Evolutionary conservation across 1,284 basidiomycete genomes (phyloP).

Genomic region (Leccinum solheimii): DNA sequence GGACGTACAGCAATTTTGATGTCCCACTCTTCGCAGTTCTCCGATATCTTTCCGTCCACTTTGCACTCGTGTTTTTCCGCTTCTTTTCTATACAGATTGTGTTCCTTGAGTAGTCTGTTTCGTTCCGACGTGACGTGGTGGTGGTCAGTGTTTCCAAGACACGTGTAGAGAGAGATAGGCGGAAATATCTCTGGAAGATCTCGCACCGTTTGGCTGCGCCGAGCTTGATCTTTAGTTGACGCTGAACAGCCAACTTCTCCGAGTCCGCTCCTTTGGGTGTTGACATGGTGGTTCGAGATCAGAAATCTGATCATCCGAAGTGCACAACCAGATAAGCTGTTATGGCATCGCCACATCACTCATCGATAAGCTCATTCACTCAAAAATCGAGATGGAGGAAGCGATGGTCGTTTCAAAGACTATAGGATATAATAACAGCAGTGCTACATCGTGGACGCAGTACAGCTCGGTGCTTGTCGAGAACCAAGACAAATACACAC

Average conservation of each 20-base stretch:
- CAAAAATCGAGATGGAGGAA: background rate
- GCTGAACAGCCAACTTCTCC: constrained; percentile 43
- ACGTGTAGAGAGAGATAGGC: constrained; percentile 16
- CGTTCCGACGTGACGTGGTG: constrained; percentile 33
- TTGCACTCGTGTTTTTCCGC: constrained; percentile 57
- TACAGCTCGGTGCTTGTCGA: constrained; percentile 33
- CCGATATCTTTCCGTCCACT: constrained; percentile 62
- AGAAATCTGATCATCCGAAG: background rate
- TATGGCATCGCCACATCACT: background rate
- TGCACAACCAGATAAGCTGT: constrained; percentile 2
- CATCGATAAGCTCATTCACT: constrained; percentile 16
- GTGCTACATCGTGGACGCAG: constrained; percentile 36
- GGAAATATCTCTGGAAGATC: constrained; percentile 13
- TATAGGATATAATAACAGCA: constrained; percentile 30
- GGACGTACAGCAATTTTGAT: constrained; percentile 75
- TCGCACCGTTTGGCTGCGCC: constrained; percentile 71
- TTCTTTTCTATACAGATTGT: constrained; percentile 69
- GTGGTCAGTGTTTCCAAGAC: constrained; percentile 13
- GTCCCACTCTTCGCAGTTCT: constrained; percentile 74
- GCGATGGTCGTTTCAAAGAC: constrained; percentile 23
- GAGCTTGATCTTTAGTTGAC: constrained; percentile 81
- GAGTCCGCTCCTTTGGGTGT: constrained; percentile 9
- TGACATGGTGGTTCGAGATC: constrained; percentile 26
- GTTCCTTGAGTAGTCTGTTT: constrained; percentile 73
- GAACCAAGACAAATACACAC: constrained; percentile 31